A percentile compares a stretch with the other conserved stretches of the same genome.
phyloP scores from a whole-genome alignment of 352 stramenopile species.

The Phytopythium kandeliae region DNA sequence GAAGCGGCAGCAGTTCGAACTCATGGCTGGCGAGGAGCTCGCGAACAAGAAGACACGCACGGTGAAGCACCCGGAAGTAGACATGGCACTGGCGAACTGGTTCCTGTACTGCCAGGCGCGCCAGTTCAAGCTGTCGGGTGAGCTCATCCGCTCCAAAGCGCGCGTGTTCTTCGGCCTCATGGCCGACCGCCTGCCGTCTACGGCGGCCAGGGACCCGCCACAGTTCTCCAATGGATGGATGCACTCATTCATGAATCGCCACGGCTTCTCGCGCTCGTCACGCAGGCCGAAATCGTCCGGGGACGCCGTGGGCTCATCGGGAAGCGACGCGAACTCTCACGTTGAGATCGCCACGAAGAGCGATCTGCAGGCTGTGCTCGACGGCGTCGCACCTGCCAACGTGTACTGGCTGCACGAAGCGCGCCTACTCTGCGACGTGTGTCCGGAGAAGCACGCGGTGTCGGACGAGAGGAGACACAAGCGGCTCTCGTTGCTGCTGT shows the following conservation, averaged over 20 bases:
- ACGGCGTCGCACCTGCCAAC: constrained; percentile 44
- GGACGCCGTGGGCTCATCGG: constrained; percentile 8
- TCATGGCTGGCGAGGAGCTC: constrained; percentile 69
- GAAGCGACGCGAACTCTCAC: background rate
- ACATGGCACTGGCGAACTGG: constrained; percentile 77
- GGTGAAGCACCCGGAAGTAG: constrained; percentile 72
- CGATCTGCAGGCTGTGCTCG: constrained; percentile 38
- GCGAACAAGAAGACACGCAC: constrained; percentile 71
- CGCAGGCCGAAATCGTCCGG: constrained; percentile 8
- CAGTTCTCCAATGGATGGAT: constrained; percentile 88
- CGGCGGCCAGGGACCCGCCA: constrained; percentile 31
- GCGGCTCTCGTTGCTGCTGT: constrained; percentile 58
- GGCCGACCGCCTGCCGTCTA: constrained; percentile 24
- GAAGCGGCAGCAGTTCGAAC: constrained; percentile 57
- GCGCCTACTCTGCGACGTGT: constrained; percentile 41
- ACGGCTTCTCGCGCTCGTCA: constrained; percentile 49
- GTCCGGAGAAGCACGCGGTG: constrained; percentile 22
- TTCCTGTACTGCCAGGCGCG: constrained; percentile 66
- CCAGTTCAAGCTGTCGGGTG: constrained; percentile 52
- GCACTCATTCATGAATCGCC: constrained; percentile 73
- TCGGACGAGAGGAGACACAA: constrained; percentile 6
- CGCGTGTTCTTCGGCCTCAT: constrained; percentile 63
- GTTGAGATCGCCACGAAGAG: constrained; percentile 37
- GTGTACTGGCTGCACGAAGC: constrained; percentile 79
- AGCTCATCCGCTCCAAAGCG: constrained; percentile 73